Evolutionary conservation across 306 rosid genomes (phyloP).

Genomic region (Trifolium subterraneum): DNA sequence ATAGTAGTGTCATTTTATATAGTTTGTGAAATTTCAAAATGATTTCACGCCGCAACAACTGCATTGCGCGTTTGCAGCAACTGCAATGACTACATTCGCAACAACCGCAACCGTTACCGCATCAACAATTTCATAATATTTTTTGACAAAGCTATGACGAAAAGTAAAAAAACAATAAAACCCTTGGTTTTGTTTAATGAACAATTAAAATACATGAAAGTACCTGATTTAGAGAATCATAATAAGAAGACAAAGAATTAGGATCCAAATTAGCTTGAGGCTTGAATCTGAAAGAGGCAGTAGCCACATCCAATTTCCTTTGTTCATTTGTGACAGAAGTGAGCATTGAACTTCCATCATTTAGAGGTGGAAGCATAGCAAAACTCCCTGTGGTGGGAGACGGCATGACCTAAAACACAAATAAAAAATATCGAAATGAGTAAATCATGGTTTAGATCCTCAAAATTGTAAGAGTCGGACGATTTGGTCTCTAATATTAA

Average conservation of each 20-base stretch:
- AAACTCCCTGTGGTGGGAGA: constrained; percentile 90
- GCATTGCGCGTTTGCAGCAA: too few species aligned
- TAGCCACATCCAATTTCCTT: constrained; percentile 22
- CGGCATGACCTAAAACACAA: constrained; percentile 59
- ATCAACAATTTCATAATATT: too few species aligned
- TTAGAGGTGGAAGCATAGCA: constrained; percentile 47
- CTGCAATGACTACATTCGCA: too few species aligned
- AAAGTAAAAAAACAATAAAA: too few species aligned
- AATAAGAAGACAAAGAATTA: constrained; percentile 35
- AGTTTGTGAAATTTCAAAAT: too few species aligned
- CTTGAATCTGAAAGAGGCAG: constrained; percentile 45
- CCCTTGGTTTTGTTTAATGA: too few species aligned
- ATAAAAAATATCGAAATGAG: neutral
- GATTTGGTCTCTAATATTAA: neutral
- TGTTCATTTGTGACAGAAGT: constrained; percentile 42
- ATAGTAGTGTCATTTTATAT: too few species aligned
- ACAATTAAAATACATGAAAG: neutral
- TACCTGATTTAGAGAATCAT: constrained; percentile 62
- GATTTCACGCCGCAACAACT: too few species aligned
- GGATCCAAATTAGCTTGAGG: constrained; percentile 36
- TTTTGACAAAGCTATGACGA: too few species aligned
- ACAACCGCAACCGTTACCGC: too few species aligned
- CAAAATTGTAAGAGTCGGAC: neutral
- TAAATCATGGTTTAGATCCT: neutral
- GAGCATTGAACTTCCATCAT: constrained; percentile 41